phyloP scores from a whole-genome alignment of 169 alveolate genomes.

The Plasmodium gaboni region DNA sequence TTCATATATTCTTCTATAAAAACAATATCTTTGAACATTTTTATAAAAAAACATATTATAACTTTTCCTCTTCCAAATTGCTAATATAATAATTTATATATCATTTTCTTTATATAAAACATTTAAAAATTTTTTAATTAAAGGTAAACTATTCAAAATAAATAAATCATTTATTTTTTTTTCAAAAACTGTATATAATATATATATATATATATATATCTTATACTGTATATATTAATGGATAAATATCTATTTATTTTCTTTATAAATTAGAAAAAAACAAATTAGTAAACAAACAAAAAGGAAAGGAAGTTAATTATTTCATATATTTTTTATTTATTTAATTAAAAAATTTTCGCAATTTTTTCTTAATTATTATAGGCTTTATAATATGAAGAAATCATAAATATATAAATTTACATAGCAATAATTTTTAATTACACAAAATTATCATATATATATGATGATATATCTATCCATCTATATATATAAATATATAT shows the following conservation, averaged over 20 bases:
- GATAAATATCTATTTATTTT: not conserved
- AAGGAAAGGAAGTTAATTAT: too few relatives aligned
- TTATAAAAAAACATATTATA: conserved; percentile 52
- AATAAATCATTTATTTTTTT: not conserved
- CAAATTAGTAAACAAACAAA: not conserved
- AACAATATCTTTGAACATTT: conserved; percentile 43
- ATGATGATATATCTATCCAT: too few relatives aligned
- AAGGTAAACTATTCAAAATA: too few relatives aligned
- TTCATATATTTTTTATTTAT: too few relatives aligned
- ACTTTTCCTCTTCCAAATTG: not conserved
- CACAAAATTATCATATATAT: too few relatives aligned
- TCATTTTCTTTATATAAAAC: conserved; percentile 7
- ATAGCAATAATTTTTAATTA: too few relatives aligned
- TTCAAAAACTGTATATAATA: not conserved
- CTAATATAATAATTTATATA: not conserved
- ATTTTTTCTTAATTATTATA: too few relatives aligned
- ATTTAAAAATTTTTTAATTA: not conserved
- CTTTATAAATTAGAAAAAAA: not conserved
- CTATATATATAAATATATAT: too few relatives aligned
- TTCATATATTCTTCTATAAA: conserved; percentile 60
- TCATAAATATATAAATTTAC: too few relatives aligned
- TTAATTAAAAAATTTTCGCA: too few relatives aligned
- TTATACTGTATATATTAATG: not conserved
- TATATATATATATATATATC: not conserved
- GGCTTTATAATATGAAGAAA: too few relatives aligned